phyloP scores from a whole-genome alignment of 2,329 filamentous ascomycete species.

The Fusarium nodosum region DNA sequence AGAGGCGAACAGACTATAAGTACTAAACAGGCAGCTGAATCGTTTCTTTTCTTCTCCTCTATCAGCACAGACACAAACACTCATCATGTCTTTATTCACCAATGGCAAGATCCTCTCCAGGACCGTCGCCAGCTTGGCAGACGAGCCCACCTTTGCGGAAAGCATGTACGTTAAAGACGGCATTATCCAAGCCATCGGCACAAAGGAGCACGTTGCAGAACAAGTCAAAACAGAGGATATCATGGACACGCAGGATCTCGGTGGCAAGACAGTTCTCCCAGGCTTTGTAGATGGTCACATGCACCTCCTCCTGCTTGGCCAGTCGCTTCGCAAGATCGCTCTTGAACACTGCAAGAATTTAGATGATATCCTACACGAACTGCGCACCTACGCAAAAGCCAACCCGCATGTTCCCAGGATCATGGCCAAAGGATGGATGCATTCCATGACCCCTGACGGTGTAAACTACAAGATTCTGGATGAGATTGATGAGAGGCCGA shows the following conservation, averaged over 20 bases:
- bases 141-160: constrained; percentile 50
- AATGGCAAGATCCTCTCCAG: constrained; percentile 51
- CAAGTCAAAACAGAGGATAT: constrained; percentile 22
- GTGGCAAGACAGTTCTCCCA: constrained; percentile 61
- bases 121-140: constrained; percentile 43
- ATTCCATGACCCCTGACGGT: constrained; percentile 61
- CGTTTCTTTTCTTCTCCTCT: neutral
- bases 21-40: constrained; percentile 6
- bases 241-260: constrained; percentile 47
- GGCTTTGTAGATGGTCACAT: constrained; percentile 71
- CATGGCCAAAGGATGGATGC: constrained; percentile 69
- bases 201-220: constrained; percentile 48
- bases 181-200: constrained; percentile 54
- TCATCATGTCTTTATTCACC: constrained; percentile 46
- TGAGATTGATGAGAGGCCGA: constrained; percentile 66
- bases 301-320: constrained; percentile 68
- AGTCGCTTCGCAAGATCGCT: constrained; percentile 65
- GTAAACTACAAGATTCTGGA: constrained; percentile 63
- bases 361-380: constrained; percentile 63
- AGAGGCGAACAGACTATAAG: constrained; percentile 32
- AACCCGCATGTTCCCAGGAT: constrained; percentile 64
- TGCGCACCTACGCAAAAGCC: constrained; percentile 61
- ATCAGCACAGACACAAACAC: neutral
- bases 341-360: constrained; percentile 63
- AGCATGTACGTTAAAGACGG: constrained; percentile 55